A percentile compares a stretch with the other conserved stretches of the same genome.
These are phyloP conservation scores for Rhizopus arrhizus DNA, from an alignment of 371 early-diverging fungal genomes.

Conservation along the genomic window DNA sequence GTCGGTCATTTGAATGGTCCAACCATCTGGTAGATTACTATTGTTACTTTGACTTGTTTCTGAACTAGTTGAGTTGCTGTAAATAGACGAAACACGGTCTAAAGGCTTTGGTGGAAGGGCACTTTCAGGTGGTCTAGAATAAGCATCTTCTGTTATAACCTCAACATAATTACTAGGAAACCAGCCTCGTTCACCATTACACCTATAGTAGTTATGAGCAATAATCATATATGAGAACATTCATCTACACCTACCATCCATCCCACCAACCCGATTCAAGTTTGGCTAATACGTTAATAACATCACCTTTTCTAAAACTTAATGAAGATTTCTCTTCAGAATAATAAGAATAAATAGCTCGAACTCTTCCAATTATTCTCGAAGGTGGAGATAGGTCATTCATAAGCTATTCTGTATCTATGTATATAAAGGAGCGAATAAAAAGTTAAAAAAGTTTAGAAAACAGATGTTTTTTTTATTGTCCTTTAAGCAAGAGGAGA, in stretches of 20 bases:
- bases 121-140: neutral
- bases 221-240: neutral
- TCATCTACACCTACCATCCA: constrained; percentile 50
- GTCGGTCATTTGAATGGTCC: constrained; percentile 45
- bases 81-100: neutral
- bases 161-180: constrained; percentile 87
- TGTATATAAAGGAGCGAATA: too few species aligned
- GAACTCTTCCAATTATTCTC: constrained; percentile 41
- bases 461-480: too few species aligned
- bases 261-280: constrained; percentile 95
- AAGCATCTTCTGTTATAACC: constrained; percentile 1
- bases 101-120: constrained; percentile 5
- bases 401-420: neutral
- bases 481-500: too few species aligned
- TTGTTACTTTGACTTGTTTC: constrained; percentile 16
- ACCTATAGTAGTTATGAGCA: constrained; percentile 23
- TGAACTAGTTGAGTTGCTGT: constrained; percentile 10
- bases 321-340: constrained; percentile 71
- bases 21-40: constrained; percentile 39
- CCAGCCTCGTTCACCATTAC: constrained; percentile 75
- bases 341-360: constrained; percentile 79
- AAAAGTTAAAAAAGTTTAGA: too few species aligned
- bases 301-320: constrained; percentile 74
- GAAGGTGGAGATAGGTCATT: constrained; percentile 19
- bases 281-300: constrained; percentile 78